Conservation (phyloP, 805 yeast species). For the Cyberlindnera bimundalis region DNA sequence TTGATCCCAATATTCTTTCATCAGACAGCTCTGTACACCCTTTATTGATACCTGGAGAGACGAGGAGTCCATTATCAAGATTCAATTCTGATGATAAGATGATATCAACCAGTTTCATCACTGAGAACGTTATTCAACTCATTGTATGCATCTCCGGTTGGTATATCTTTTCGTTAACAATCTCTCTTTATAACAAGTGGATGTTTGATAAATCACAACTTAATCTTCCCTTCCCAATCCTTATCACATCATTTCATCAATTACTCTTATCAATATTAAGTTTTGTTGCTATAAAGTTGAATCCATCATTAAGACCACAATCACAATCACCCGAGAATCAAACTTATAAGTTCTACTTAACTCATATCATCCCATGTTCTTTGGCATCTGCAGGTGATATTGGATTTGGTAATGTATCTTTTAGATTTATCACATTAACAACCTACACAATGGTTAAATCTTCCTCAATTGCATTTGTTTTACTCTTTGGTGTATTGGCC, state of each 20-base stretch:
- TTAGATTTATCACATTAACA: constrained; percentile 73
- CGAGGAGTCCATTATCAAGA: not conserved
- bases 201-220: constrained; percentile 81
- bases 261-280: constrained; percentile 56
- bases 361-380: constrained; percentile 76
- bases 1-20: not conserved
- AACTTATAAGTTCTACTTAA: constrained; percentile 35
- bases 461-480: constrained; percentile 81
- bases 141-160: constrained; percentile 44
- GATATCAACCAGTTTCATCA: constrained; percentile 4
- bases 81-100: not conserved
- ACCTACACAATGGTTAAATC: constrained; percentile 94
- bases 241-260: constrained; percentile 86
- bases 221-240: constrained; percentile 77
- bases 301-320: constrained; percentile 16
- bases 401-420: constrained; percentile 85
- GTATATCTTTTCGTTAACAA: constrained; percentile 66
- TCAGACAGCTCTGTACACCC: not conserved
- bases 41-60: not conserved
- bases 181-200: constrained; percentile 90
- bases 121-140: constrained; percentile 15
- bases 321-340: constrained; percentile 4
- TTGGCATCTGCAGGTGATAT: constrained; percentile 89
- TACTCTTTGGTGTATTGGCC: constrained; percentile 82
- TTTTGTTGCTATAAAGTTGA: constrained; percentile 19